Conservation (phyloP, 2,329 filamentous ascomycete genomes). For the Setomelanomma holmii region DNA sequence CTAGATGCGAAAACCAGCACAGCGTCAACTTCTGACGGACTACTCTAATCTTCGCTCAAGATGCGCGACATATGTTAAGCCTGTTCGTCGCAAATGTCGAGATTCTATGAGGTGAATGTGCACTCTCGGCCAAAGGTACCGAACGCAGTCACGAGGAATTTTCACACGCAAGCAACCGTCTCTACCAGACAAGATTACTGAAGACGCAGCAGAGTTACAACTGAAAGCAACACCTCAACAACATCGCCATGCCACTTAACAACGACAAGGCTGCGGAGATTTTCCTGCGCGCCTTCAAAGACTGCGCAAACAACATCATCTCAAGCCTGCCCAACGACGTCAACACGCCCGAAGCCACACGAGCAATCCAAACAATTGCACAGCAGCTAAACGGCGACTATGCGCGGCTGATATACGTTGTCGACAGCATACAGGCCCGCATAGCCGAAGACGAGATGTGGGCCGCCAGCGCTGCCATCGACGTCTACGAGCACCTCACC, state of each 20-base stretch:
- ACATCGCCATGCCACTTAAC: no score
- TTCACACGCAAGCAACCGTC: no score
- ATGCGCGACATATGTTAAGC: no score
- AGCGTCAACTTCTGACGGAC: no score
- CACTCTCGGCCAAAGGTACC: not conserved
- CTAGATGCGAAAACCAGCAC: no score
- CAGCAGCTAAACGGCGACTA: not conserved
- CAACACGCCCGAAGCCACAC: not conserved
- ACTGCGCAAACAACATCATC: not conserved
- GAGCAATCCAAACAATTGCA: not conserved
- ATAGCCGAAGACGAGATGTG: not conserved
- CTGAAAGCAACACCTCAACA: no score
- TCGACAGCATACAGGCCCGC: constrained; percentile 3
- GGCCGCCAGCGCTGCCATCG: not conserved
- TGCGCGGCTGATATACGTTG: not conserved
- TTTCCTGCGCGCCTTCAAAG: not conserved
- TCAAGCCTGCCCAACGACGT: not conserved
- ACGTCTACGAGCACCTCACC: not conserved
- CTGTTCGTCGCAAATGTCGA: no score
- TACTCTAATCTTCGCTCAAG: no score
- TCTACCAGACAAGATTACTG: no score
- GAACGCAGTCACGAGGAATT: not conserved
- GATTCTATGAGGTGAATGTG: not conserved
- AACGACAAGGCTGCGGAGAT: not conserved
- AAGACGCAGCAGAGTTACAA: no score